Conservation (phyloP, 2,329 filamentous ascomycete genomes). For the Trichoderma afroharzianum region DNA sequence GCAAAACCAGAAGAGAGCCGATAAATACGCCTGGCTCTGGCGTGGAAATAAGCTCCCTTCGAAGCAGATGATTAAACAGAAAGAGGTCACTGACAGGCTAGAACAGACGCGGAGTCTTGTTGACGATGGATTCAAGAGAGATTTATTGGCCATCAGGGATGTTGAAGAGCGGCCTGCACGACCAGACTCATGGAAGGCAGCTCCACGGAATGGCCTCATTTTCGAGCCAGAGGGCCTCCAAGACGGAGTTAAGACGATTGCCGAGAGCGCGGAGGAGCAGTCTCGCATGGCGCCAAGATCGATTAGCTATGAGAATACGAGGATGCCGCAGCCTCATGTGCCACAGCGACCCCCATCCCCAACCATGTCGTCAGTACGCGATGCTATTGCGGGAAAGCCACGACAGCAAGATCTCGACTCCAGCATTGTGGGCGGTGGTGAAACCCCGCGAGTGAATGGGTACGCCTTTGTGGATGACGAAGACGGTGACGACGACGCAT, state of each 20-base stretch:
- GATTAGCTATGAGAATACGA: slow-evolving; percentile 80
- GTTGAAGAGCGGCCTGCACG: slow-evolving; percentile 69
- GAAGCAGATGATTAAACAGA: slow-evolving; percentile 71
- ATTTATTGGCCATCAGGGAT: slow-evolving; percentile 62
- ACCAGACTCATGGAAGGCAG: slow-evolving; percentile 70
- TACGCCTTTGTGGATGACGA: slow-evolving; percentile 93
- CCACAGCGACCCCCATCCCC: slow-evolving; percentile 64
- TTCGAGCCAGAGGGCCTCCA: slow-evolving; percentile 67
- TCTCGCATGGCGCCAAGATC: slow-evolving; percentile 74
- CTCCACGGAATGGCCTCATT: slow-evolving; percentile 82
- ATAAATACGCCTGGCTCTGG: slow-evolving; percentile 89
- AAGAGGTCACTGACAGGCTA: slow-evolving; percentile 55
- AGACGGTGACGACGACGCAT: slow-evolving; percentile 46
- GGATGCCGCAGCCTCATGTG: slow-evolving; percentile 56
- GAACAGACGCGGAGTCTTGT: slow-evolving; percentile 43
- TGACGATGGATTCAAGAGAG: slow-evolving; percentile 56
- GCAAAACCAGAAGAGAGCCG: slow-evolving; percentile 78
- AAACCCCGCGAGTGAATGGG: slow-evolving; percentile 88
- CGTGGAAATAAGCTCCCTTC: slow-evolving; percentile 79
- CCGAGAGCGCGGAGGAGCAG: slow-evolving; percentile 63
- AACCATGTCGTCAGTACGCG: slow-evolving; percentile 77
- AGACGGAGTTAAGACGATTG: slow-evolving; percentile 57
- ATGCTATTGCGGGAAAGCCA: slow-evolving; percentile 74
- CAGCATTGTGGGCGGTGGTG: slow-evolving; percentile 53
- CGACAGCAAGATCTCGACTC: slow-evolving; percentile 61